Conservation (phyloP, 345 rosid genomes). For the Anastatica hierochuntica region DNA sequence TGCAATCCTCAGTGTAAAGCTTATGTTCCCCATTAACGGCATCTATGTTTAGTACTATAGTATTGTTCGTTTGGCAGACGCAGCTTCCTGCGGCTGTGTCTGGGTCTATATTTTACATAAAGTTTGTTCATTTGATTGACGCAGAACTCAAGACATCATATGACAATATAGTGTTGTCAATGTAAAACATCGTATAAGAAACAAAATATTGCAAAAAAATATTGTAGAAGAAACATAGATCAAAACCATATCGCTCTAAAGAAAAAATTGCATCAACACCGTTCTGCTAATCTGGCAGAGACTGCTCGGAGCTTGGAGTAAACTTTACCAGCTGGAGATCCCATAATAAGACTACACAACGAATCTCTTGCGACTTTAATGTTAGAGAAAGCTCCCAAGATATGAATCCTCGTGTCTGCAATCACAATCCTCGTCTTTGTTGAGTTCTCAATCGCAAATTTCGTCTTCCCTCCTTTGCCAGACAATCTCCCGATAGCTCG, state of each 20-base stretch:
- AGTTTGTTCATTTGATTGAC: too few relatives aligned
- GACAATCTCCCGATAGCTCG: conserved; percentile 83
- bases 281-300: conserved; percentile 32
- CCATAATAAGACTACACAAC: conserved; percentile 77
- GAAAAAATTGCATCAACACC: conserved; percentile 3
- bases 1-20: too few relatives aligned
- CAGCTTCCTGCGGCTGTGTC: too few relatives aligned
- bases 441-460: conserved; percentile 76
- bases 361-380: conserved; percentile 78
- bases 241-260: neutral
- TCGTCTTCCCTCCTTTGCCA: conserved; percentile 85
- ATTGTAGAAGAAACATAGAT: too few relatives aligned
- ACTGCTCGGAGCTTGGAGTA: conserved; percentile 40
- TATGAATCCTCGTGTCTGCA: conserved; percentile 76
- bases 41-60: too few relatives aligned
- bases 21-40: too few relatives aligned
- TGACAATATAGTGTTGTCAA: too few relatives aligned
- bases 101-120: too few relatives aligned
- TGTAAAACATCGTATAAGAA: too few relatives aligned
- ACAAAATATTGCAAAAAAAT: too few relatives aligned
- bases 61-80: too few relatives aligned
- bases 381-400: conserved; percentile 67
- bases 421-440: conserved; percentile 82
- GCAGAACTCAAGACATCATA: too few relatives aligned
- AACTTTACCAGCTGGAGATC: conserved; percentile 76